Base-by-base conservation (phyloP, 495 filamentous ascomycete genomes). In the Penicillium macrosclerotiorum region DNA sequence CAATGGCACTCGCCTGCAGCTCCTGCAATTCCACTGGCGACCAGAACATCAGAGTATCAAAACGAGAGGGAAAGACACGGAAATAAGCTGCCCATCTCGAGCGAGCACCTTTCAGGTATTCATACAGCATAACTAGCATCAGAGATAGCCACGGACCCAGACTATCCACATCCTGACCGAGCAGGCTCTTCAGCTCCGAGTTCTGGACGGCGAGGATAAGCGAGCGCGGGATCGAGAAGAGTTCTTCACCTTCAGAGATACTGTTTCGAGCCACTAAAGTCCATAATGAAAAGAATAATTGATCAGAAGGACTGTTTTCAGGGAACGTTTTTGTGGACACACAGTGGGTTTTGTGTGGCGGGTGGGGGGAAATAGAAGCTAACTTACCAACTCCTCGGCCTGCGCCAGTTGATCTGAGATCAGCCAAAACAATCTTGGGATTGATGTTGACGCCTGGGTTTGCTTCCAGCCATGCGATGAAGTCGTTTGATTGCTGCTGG, bases 11-110 rank as follows among this genome's bases (percentile, higher is more conserved):
- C 13, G 80, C 88, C 64, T 90, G 86, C 16, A 96, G 78, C 52
- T 87, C 76, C 3, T 66, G 61, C 12, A 96, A 69, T 64, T 96
- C 90, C 0, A 67, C 60, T 5, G 74, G 59, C 2, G 83, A 77
- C 92, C 92, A 97, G 68, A 91, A 96, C 80, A 96, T 94, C 52
- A 93, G 73, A 2, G 89, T 95, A 63, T 95, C 78, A 50, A 97
- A 94, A 14, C 76, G 59, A n/a, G 59, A 55, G 0, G 90, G 92
- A 9, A 97, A 72, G 30, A 96, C 72, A n/a, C 78, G 74, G 49
- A 96, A 79, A 68, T 97, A 97, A 0, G 82, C 79, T 18, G 76
- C 77, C 91, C 90, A 97, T 26, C 56, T 60, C 1, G 89, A 93
- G 1, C 69, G 59, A 0, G 69, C 60, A 4, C 83, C 79, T 25